Evolutionary conservation across 768 basidiomycete genomes (phyloP).

Genomic region (Stropharia rugosoannulata): DNA sequence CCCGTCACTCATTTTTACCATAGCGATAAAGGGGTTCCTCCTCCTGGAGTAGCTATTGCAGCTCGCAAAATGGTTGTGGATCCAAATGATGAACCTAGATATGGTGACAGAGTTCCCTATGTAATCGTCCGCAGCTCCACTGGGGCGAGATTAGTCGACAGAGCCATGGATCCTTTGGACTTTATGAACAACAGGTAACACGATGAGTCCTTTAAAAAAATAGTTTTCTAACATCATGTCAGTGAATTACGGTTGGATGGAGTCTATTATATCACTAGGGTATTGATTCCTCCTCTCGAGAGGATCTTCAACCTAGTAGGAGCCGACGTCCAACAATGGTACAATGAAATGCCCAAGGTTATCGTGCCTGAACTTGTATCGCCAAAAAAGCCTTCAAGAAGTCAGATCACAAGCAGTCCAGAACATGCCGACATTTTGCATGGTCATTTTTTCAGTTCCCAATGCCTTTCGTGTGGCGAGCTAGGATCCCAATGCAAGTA

Average conservation of each 20-base stretch:
- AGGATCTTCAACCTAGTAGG: constrained; percentile 91
- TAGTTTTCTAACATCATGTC: neutral
- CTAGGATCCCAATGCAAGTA: constrained; percentile 51
- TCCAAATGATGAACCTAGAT: constrained; percentile 82
- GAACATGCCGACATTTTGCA: constrained; percentile 55
- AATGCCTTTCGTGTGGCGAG: constrained; percentile 69
- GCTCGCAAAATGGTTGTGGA: constrained; percentile 73
- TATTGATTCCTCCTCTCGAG: constrained; percentile 87
- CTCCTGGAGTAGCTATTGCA: constrained; percentile 90
- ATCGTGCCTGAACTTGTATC: constrained; percentile 31
- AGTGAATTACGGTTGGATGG: constrained; percentile 81
- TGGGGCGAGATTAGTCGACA: constrained; percentile 42
- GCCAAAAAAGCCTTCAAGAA: constrained; percentile 24
- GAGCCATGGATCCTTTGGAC: constrained; percentile 28
- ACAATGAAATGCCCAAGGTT: constrained; percentile 76
- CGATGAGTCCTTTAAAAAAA: constrained; percentile 11
- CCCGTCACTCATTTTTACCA: neutral
- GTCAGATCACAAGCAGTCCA: constrained; percentile 19
- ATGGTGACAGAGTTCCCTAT: constrained; percentile 93
- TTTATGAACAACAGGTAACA: constrained; percentile 25
- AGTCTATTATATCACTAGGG: constrained; percentile 81
- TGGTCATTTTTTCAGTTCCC: constrained; percentile 69
- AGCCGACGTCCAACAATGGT: constrained; percentile 86
- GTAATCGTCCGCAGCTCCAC: constrained; percentile 72
- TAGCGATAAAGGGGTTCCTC: constrained; percentile 83